phyloP scores from a whole-genome alignment of 306 rosid species.

The Cicer bijugum region DNA sequence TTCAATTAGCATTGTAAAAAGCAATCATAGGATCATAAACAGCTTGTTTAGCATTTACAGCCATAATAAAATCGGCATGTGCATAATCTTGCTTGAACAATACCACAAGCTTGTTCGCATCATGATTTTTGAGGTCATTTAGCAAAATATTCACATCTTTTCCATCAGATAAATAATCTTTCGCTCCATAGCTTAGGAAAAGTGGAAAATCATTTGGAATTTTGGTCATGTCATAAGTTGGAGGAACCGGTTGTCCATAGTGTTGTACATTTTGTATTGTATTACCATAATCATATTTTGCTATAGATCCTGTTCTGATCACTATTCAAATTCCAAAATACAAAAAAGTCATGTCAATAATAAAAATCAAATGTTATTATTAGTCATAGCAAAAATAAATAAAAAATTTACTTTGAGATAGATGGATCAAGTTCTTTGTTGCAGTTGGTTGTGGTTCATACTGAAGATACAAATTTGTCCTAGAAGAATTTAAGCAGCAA shows the following conservation, averaged over 20 bases:
- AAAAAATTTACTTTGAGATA: conserved; percentile 68
- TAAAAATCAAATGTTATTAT: background rate
- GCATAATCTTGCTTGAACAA: conserved; percentile 56
- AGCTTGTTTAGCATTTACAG: conserved; percentile 53
- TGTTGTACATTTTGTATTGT: conserved; percentile 40
- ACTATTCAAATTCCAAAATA: conserved; percentile 49
- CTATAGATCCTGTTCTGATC: conserved; percentile 55
- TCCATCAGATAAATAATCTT: conserved; percentile 56
- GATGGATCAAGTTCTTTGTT: conserved; percentile 78
- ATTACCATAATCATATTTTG: conserved; percentile 59
- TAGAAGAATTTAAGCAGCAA: conserved; percentile 69
- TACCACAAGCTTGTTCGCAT: conserved; percentile 52
- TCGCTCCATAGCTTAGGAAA: conserved; percentile 58
- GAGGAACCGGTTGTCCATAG: conserved; percentile 66
- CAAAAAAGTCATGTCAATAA: background rate
- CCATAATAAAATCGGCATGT: conserved; percentile 66
- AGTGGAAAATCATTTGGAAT: conserved; percentile 68
- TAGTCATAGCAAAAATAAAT: too few species aligned
- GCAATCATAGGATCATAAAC: conserved; percentile 61
- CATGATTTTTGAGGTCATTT: conserved; percentile 53
- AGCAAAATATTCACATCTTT: conserved; percentile 61
- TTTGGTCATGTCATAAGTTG: conserved; percentile 54
- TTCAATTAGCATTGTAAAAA: conserved; percentile 42
- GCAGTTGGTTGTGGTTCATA: conserved; percentile 79
- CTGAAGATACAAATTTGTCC: conserved; percentile 49